phyloP scores from a whole-genome alignment of 306 rosid genomes.

The Parietaria judaica region DNA sequence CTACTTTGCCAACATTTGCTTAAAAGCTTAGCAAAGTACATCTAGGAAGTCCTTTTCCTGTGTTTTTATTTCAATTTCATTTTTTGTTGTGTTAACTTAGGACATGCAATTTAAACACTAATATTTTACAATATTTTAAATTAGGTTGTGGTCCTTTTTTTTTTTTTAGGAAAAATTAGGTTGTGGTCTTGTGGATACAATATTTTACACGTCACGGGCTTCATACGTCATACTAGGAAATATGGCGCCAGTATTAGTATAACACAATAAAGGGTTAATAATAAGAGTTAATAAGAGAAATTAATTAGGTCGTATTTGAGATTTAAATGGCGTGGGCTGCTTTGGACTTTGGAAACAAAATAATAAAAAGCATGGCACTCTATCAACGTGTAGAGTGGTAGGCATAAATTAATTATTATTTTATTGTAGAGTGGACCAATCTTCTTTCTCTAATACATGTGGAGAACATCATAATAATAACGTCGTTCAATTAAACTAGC shows the following conservation, averaged over 20 bases:
- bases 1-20: not conserved
- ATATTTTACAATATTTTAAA: no score
- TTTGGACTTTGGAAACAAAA: not conserved
- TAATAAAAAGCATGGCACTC: not conserved
- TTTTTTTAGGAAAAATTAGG: no score
- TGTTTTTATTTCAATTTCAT: not conserved
- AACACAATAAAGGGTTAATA: no score
- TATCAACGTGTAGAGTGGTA: not conserved
- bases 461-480: constrained; percentile 41
- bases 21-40: constrained; percentile 5
- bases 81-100: not conserved
- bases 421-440: constrained; percentile 8
- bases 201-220: no score
- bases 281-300: no score
- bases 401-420: not conserved
- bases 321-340: not conserved
- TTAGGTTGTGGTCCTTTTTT: no score
- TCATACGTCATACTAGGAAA: no score
- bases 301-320: not conserved
- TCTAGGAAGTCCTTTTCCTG: not conserved
- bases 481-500: constrained; percentile 18
- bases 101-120: no score
- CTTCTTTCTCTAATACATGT: constrained; percentile 24
- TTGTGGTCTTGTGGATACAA: no score
- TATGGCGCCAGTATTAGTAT: no score